Evolutionary conservation across 129 eudicot species (phyloP).

Genomic region (Flaveria linearis): DNA sequence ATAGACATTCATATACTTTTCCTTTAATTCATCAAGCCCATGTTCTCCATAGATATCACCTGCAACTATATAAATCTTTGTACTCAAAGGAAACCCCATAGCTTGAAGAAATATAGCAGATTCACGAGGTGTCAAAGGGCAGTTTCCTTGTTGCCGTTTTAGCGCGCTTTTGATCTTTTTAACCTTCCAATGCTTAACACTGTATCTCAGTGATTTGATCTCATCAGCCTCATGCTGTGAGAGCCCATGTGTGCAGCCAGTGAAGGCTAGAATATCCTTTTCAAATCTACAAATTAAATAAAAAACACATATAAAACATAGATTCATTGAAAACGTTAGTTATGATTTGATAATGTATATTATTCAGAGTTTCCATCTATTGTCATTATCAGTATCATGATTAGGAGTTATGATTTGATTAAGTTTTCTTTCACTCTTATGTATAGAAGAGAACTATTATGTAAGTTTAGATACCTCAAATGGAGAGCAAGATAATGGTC

Average conservation of each 20-base stretch:
- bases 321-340: neutral
- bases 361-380: no score
- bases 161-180: constrained; percentile 47
- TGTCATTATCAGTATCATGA: no score
- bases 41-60: constrained; percentile 60
- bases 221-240: constrained; percentile 48
- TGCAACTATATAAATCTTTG: constrained; percentile 66
- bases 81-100: constrained; percentile 48
- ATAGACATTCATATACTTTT: constrained; percentile 48
- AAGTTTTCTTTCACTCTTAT: no score
- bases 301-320: neutral
- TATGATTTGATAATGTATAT: no score
- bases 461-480: constrained; percentile 45
- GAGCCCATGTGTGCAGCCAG: constrained; percentile 69
- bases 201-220: constrained; percentile 46
- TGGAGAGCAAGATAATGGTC: constrained; percentile 66
- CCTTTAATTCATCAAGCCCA: constrained; percentile 35
- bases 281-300: constrained; percentile 43
- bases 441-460: neutral
- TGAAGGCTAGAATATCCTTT: constrained; percentile 72
- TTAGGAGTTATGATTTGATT: neutral
- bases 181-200: constrained; percentile 66
- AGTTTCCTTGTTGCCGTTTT: constrained; percentile 48
- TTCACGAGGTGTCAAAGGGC: constrained; percentile 75
- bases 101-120: constrained; percentile 66